These are phyloP conservation scores for Alternaria sp. DNA, from an alignment of 2,329 filamentous ascomycete genomes.

Conservation along the genomic window DNA sequence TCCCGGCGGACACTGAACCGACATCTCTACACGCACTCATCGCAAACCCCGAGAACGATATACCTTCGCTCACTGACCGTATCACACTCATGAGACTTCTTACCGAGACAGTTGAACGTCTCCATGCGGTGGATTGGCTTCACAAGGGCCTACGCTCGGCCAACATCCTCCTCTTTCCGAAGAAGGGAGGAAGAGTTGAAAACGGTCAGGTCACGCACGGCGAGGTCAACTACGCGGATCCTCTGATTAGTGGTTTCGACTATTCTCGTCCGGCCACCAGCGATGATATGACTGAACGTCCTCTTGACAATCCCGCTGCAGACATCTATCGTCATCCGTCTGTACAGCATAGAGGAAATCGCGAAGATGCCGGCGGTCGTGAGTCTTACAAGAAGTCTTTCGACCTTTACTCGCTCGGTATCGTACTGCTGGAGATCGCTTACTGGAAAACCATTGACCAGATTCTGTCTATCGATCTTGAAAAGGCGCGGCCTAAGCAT, in stretches of 20 bases:
- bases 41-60: constrained; percentile 22
- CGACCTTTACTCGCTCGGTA: constrained; percentile 61
- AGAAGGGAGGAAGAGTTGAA: constrained; percentile 5
- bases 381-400: constrained; percentile 55
- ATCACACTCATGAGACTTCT: constrained; percentile 60
- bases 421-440: constrained; percentile 62
- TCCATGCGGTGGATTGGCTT: constrained; percentile 64
- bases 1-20: constrained; percentile 50
- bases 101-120: constrained; percentile 60
- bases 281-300: constrained; percentile 60
- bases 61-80: constrained; percentile 60
- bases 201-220: background rate
- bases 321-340: constrained; percentile 61
- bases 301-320: constrained; percentile 52
- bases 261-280: constrained; percentile 59
- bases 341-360: constrained; percentile 48
- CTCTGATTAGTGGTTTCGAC: constrained; percentile 62
- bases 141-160: constrained; percentile 64
- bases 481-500: constrained; percentile 47
- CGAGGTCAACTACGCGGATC: constrained; percentile 49
- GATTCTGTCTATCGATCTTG: constrained; percentile 50
- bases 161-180: constrained; percentile 61
- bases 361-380: constrained; percentile 21
- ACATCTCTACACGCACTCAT: constrained; percentile 59
- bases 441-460: constrained; percentile 58